Base-by-base conservation (phyloP, 257 asterid species). In the Solanum paucissectum region DNA sequence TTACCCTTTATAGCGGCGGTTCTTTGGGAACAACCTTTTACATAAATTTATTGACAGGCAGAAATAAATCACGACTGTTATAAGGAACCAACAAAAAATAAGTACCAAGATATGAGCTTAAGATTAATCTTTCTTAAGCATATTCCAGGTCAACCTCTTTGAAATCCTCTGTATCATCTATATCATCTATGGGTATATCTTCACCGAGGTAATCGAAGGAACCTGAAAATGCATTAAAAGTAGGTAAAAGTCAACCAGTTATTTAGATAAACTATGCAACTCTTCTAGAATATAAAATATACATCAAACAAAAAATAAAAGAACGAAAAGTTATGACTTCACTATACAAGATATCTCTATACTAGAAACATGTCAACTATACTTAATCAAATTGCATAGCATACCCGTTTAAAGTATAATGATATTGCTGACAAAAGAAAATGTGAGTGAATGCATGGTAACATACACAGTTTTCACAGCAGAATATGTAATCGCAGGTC, bases 151-250 rank as follows among this genome's bases (percentile, higher is more conserved):
- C 88, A 7, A 4, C 87, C 86, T 89, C 90, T 27, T 90, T n/a
- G 58, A 64, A 82, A 71, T 93, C 94, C 2, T 91, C 96, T 23
- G 85, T 20, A 34, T 33, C 83, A 25, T 75, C 83, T 33, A 6
- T 91, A 81, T 93, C 98, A 73, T 94, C 98, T 55, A 94, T 91
- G 81, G 95, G 94, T 88, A 95, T 94, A 64, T 95, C 98, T 91
- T 95, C 98, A 49, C 88, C 90, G 32, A 74, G 69, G 84, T 71
- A 87, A 83, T 88, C 89, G 55, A 68, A 32, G 73, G 94, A 89
- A 72, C 92, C 96, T 92, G 93, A 87, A 18, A 68, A 38, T 37
- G 77, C 37, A 86, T 5, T 18, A 81, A 81, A 27, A 81, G 27
- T 16, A 1, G 85, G 85, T 81, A 81, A 81, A 44, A 12, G 25